A percentile compares a stretch with the other conserved stretches of the same genome.
Conservation (phyloP, 2,329 filamentous ascomycete species). For the Hymenoscyphus occultus region DNA sequence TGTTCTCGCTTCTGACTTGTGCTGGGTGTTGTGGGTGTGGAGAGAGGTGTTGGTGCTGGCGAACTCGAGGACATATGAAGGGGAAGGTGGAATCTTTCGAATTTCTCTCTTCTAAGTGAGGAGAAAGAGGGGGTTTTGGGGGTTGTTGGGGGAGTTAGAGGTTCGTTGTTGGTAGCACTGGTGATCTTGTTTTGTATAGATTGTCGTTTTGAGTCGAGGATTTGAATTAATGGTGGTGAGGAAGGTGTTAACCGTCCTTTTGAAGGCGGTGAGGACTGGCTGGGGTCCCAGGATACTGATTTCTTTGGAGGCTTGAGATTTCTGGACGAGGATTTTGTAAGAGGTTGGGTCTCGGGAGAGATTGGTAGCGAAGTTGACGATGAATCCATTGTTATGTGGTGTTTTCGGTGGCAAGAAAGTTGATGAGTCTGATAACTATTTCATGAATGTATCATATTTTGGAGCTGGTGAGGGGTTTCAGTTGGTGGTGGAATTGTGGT, state of each 20-base stretch:
- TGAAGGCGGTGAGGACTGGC: not conserved
- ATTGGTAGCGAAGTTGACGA: not conserved
- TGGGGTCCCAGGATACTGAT: not conserved
- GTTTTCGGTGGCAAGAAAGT: not conserved
- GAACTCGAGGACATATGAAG: not conserved
- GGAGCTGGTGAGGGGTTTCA: not conserved
- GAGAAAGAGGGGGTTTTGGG: not conserved
- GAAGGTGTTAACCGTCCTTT: not conserved
- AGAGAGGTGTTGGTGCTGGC: not conserved
- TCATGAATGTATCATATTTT: not conserved
- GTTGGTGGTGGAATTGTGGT: not conserved
- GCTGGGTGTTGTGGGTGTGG: not conserved
- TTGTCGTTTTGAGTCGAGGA: not conserved
- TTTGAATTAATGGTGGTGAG: not conserved
- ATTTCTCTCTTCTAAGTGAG: not conserved
- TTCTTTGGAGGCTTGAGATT: not conserved
- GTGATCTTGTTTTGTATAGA: not conserved
- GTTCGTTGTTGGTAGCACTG: not conserved
- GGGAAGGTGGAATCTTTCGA: not conserved
- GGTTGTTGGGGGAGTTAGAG: not conserved
- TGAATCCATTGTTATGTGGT: not conserved
- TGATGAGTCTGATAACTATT: not conserved
- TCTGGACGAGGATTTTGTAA: not conserved
- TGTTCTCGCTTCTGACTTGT: not conserved
- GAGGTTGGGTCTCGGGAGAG: not conserved